Evolutionary conservation across 2,329 filamentous ascomycete genomes (phyloP).

Genomic region (Aspergillus sp.): DNA sequence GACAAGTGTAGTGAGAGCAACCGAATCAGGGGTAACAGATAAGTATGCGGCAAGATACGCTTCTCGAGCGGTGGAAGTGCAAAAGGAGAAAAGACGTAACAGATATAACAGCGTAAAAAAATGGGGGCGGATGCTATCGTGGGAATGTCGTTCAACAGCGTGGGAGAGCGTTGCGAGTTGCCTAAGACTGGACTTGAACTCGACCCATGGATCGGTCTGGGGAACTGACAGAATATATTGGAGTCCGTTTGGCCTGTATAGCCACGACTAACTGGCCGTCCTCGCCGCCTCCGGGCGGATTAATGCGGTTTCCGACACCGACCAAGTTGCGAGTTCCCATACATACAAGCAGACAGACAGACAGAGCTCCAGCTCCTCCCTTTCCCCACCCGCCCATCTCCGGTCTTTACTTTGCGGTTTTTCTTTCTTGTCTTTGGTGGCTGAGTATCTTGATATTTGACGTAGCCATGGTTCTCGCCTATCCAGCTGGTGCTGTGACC

Average conservation of each 20-base stretch:
- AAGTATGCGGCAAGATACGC: background rate
- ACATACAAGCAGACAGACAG: no score
- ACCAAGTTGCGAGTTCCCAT: background rate
- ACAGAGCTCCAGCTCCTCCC: background rate
- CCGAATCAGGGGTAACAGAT: constrained; percentile 27
- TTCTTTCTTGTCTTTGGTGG: background rate
- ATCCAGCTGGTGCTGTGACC: constrained; percentile 64
- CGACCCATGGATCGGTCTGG: constrained; percentile 23
- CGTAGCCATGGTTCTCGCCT: constrained; percentile 63
- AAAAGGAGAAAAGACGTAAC: constrained; percentile 2
- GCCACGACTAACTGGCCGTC: background rate
- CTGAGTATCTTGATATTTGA: constrained; percentile 4
- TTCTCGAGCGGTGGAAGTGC: constrained; percentile 3
- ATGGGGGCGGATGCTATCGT: background rate
- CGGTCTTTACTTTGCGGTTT: background rate
- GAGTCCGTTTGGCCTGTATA: background rate
- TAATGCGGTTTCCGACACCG: constrained; percentile 24
- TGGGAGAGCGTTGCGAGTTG: background rate
- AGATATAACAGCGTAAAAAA: background rate
- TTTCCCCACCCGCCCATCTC: background rate
- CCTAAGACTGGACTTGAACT: constrained; percentile 3
- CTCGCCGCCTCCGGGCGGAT: constrained; percentile 15
- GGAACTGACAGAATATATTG: constrained; percentile 11
- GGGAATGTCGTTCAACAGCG: background rate
- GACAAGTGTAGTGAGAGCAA: constrained; percentile 18